Conservation (phyloP, 176 grass and related monocot genomes). For the Cenchrus americanus region DNA sequence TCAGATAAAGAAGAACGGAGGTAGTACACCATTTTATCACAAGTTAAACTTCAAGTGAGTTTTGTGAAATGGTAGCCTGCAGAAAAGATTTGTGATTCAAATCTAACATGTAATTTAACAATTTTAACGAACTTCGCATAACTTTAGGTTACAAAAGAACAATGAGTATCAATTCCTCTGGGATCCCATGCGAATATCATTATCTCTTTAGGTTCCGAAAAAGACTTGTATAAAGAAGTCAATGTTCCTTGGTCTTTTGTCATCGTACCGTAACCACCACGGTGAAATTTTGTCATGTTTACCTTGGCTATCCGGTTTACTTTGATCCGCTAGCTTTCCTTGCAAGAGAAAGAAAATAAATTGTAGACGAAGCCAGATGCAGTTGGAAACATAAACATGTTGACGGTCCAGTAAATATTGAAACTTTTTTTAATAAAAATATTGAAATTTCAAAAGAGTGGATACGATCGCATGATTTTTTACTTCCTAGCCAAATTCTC, state of each 20-base stretch:
- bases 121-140: no score
- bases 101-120: no score
- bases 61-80: background rate
- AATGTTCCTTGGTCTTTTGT: background rate
- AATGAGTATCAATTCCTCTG: no score
- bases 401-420: background rate
- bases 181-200: background rate
- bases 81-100: background rate
- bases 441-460: no score
- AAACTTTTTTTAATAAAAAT: background rate
- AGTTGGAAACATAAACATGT: background rate
- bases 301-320: background rate
- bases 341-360: no score
- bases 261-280: background rate
- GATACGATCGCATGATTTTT: no score
- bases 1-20: no score
- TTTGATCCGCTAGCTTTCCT: background rate
- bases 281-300: constrained; percentile 6
- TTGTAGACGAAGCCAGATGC: background rate
- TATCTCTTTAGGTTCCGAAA: background rate
- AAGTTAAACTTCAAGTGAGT: background rate
- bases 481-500: background rate
- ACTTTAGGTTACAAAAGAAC: no score
- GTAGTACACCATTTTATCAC: no score
- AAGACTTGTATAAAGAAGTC: background rate